A percentile compares a stretch with the other conserved stretches of the same genome.
Evolutionary conservation across 805 yeast species (phyloP).

Genomic region (Ogataea henricii): DNA sequence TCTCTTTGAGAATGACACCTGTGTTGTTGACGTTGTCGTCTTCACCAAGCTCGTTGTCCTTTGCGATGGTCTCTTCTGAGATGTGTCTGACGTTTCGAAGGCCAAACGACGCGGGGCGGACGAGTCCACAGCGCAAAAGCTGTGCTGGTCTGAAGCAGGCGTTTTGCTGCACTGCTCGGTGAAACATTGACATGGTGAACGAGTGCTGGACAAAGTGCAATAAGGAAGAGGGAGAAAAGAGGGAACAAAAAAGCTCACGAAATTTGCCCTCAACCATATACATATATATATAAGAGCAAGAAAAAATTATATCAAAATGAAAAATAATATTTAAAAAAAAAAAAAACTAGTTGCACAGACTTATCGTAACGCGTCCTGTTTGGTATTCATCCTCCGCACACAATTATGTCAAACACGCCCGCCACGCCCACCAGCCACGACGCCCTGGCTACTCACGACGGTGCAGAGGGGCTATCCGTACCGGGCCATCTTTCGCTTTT

Average conservation of each 20-base stretch:
- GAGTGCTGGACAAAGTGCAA: too few relatives aligned
- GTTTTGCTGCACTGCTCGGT: too few relatives aligned
- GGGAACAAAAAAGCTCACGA: too few relatives aligned
- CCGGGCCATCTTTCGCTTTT: conserved; percentile 17
- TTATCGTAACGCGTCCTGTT: neutral
- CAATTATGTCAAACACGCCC: conserved; percentile 9
- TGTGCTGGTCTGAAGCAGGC: too few relatives aligned
- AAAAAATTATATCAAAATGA: too few relatives aligned
- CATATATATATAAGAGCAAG: too few relatives aligned
- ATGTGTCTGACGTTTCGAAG: conserved; percentile 11
- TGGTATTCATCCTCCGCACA: neutral
- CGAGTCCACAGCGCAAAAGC: too few relatives aligned
- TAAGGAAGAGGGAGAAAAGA: too few relatives aligned
- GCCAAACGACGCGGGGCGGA: neutral
- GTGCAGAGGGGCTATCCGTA: too few relatives aligned
- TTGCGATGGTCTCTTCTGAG: conserved; percentile 33
- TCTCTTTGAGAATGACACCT: conserved; percentile 55
- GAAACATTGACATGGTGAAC: too few relatives aligned
- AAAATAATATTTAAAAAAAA: neutral
- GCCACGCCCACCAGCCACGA: conserved; percentile 13
- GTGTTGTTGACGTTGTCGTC: conserved; percentile 55
- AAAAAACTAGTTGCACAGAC: neutral
- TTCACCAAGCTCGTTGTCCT: conserved; percentile 53
- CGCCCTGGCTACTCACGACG: neutral
- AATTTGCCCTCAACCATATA: too few relatives aligned